Evolutionary conservation across 1,284 basidiomycete species (phyloP).

Genomic region (Trichosporon sp.): DNA sequence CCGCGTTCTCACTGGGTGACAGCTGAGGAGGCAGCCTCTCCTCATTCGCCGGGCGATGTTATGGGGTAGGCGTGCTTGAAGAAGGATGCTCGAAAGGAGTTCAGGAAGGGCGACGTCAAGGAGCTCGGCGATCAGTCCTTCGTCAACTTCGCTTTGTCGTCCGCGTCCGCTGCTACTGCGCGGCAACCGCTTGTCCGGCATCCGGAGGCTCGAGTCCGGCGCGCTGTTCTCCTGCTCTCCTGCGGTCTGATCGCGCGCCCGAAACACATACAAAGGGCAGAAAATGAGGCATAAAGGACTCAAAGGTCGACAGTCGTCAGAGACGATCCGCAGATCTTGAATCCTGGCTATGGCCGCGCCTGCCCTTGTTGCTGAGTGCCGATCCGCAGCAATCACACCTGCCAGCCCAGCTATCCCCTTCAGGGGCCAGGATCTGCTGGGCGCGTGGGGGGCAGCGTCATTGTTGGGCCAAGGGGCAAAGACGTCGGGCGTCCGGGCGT

Average conservation of each 20-base stretch:
- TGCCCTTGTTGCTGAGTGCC: neutral
- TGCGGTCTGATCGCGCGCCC: neutral
- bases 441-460: neutral
- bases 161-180: no score
- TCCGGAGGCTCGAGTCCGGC: neutral
- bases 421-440: neutral
- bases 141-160: neutral
- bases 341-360: neutral
- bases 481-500: no score
- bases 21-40: neutral
- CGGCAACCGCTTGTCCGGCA: neutral
- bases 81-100: neutral
- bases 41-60: neutral
- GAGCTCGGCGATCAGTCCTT: neutral
- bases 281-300: neutral
- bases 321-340: neutral
- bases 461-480: neutral
- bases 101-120: neutral
- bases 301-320: neutral
- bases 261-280: neutral
- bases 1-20: neutral
- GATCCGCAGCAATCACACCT: neutral
- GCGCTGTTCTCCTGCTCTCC: neutral
- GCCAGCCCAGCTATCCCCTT: neutral
- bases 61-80: conserved; percentile 1